Evolutionary conservation across 768 basidiomycete species (phyloP), one percentile per base, ranked within the genome.

Genomic region (Boletus rex-veris): DNA sequence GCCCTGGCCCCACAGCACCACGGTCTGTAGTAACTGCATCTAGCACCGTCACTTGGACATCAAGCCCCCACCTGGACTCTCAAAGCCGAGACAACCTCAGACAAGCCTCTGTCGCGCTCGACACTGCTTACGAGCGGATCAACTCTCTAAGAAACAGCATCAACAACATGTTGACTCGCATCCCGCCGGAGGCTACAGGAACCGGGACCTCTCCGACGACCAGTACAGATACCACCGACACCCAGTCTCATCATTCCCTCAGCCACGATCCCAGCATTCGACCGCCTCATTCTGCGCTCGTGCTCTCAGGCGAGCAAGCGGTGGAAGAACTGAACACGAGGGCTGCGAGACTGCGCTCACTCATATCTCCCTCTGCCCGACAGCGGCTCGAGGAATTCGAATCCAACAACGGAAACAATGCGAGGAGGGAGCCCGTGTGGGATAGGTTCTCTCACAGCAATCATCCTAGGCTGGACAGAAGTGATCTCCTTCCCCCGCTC

Each of bases 121-220:
- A 82, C 50, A 74, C 76, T 35, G 82, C 80, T 19, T 82, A 80
- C 65, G 75, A 72, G 57, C 77, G 80, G 43, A 79, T 84, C 62
- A 75, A 76, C 45, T 77, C 79, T 65, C 76, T 83, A 46, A 77
- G 82, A 54, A 75, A 75, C 30, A 80, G 73, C 57, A 73, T 85
- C 35, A 67, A 77, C 47, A 73, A 74, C 54, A 67, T 82, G 55
- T 57, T 71, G 60, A 64, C 62, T 57, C 65, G 68, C 54, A 67
- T 80, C 55, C 72, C 74, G 46, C 75, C 77, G 16, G 73, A 68
- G 47, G 54, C 49, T 39, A 35, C 53, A 54, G 59, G 55, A 12
- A 49, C 57, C 7, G 57, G 45, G 36, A 10, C 48, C 38, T 41
- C 33, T 45, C 28, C 47, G 9, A 38, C 63, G 12, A 42, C 4